These are phyloP conservation scores for Fraxinus pennsylvanica DNA, from an alignment of 257 asterid species.

Conservation along the genomic window DNA sequence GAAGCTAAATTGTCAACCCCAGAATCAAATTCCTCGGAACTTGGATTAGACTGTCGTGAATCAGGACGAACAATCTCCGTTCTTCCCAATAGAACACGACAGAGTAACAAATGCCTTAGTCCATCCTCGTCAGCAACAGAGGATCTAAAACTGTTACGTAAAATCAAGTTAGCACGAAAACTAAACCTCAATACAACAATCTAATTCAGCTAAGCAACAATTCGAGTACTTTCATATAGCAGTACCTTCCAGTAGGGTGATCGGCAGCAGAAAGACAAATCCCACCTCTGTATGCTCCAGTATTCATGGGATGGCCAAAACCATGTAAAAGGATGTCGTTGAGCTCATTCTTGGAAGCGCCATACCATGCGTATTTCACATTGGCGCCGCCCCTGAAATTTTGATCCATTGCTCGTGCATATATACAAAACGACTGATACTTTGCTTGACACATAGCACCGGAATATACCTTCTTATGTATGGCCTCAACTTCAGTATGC, in stretches of 20 bases:
- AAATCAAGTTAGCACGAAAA: not conserved
- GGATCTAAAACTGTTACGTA: slow-evolving; percentile 38
- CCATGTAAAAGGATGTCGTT: slow-evolving; percentile 36
- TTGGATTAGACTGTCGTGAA: slow-evolving; percentile 46
- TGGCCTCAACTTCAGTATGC: slow-evolving; percentile 28
- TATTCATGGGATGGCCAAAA: slow-evolving; percentile 30
- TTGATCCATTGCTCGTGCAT: slow-evolving; percentile 41
- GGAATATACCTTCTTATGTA: slow-evolving; percentile 32
- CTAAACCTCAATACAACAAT: not conserved
- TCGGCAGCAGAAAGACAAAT: slow-evolving; percentile 45
- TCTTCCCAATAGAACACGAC: slow-evolving; percentile 63
- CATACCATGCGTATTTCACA: slow-evolving; percentile 57
- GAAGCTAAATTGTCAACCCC: slow-evolving; percentile 50
- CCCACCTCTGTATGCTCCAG: slow-evolving; percentile 32
- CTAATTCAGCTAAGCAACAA: not conserved
- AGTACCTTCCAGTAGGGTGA: slow-evolving; percentile 47
- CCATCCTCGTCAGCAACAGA: slow-evolving; percentile 50
- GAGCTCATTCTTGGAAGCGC: slow-evolving; percentile 48
- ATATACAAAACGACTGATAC: slow-evolving; percentile 36
- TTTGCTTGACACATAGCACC: slow-evolving; percentile 34
- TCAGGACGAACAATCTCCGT: slow-evolving; percentile 38
- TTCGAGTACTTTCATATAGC: not conserved
- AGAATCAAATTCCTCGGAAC: slow-evolving; percentile 56
- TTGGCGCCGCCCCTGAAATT: slow-evolving; percentile 48
- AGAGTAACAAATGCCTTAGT: slow-evolving; percentile 47